A percentile compares a stretch with the other conserved stretches of the same genome.
phyloP scores from a whole-genome alignment of 139 green algal species.

The Chlamydomonas eustigma region DNA sequence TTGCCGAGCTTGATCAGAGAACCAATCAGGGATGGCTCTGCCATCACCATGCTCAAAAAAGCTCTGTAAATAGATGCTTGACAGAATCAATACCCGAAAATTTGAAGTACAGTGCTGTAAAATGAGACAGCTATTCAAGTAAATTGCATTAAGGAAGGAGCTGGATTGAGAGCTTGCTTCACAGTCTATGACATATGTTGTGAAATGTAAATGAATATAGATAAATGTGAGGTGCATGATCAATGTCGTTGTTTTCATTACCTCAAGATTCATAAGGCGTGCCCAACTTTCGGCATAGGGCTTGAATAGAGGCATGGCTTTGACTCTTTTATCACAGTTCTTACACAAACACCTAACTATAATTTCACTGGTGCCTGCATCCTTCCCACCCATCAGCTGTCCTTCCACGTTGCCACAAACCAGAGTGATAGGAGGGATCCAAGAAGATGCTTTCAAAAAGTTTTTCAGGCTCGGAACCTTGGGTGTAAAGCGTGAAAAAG shows the following conservation, averaged over 20 bases:
- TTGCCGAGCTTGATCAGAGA: neutral
- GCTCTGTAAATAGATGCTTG: no score
- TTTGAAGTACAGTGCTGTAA: no score
- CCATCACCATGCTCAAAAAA: neutral
- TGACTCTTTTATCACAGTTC: neutral
- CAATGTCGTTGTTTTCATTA: no score
- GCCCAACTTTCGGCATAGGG: neutral
- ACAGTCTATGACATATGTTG: no score
- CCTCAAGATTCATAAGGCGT: neutral
- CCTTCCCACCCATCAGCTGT: neutral
- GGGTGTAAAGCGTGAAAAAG: no score
- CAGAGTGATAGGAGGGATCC: neutral
- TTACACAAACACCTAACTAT: neutral
- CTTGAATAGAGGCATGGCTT: neutral
- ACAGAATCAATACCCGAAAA: no score
- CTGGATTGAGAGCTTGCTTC: no score
- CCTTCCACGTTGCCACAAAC: neutral
- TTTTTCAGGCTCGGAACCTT: neutral
- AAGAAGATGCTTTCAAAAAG: neutral
- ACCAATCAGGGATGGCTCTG: neutral
- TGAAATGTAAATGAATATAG: no score
- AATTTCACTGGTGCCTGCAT: neutral
- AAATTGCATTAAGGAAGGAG: no score
- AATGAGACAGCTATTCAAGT: no score
- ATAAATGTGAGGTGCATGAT: no score